Conservation (phyloP, 306 rosid genomes). For the Cicer judaicum region DNA sequence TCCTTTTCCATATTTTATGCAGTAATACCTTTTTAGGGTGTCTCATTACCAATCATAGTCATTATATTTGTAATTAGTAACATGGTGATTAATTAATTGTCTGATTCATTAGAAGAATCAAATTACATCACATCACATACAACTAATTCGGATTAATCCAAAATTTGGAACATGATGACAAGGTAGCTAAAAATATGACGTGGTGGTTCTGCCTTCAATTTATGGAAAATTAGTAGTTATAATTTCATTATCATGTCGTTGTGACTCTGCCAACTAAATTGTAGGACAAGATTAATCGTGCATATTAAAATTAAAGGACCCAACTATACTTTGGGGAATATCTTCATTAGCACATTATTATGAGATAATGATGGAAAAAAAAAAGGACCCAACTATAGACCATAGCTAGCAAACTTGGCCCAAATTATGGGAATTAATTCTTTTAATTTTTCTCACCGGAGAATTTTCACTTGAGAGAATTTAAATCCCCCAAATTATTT, state of each 20-base stretch:
- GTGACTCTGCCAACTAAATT: background rate
- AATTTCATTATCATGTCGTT: conserved; percentile 16
- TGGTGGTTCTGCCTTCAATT: conserved; percentile 33
- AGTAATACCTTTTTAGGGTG: background rate
- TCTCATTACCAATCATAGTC: conserved; percentile 44
- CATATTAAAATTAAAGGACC: too few species aligned
- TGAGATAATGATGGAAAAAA: background rate
- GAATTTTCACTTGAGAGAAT: too few species aligned
- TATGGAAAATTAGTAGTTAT: conserved; percentile 16
- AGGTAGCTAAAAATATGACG: background rate
- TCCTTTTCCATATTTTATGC: background rate
- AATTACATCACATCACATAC: background rate
- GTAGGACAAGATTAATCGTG: background rate
- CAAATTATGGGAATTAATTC: too few species aligned
- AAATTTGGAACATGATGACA: background rate
- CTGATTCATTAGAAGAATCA: conserved; percentile 12
- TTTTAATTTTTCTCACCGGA: too few species aligned
- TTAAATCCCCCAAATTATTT: too few species aligned
- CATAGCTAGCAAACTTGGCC: background rate
- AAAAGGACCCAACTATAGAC: background rate
- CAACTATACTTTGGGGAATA: background rate
- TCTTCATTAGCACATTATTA: conserved; percentile 21
- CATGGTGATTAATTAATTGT: conserved; percentile 7
- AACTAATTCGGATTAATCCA: conserved; percentile 11
- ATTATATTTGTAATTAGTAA: background rate